Evolutionary conservation across 805 yeast genomes (phyloP), one percentile per base, ranked within the genome.

Genomic region (Allodekkera sacchari): DNA sequence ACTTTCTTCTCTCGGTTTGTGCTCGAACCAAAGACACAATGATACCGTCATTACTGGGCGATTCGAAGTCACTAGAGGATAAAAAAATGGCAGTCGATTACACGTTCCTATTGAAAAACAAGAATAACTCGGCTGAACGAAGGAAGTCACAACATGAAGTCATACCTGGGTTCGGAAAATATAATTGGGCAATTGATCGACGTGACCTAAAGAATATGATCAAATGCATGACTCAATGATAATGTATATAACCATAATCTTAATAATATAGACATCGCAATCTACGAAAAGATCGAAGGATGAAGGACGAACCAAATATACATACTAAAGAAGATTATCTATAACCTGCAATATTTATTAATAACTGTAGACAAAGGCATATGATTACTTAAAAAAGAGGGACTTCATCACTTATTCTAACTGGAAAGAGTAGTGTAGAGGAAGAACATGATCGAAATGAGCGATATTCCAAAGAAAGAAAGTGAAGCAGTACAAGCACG

Each of bases 381-480:
- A n/a, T n/a, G n/a, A n/a, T n/a, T n/a, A n/a, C n/a, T n/a, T n/a
- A n/a, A n/a, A n/a, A n/a, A n/a, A n/a, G n/a, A n/a, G n/a, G n/a
- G n/a, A n/a, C n/a, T n/a, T n/a, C n/a, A n/a, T n/a, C n/a, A n/a
- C n/a, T n/a, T n/a, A 22, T 22, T 16, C 17, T 6, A 25, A 20
- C 24, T 28, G 24, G n/a, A 12, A 13, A 27, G 11, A 22, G 26
- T 11, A 15, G 16, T 13, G 19, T 35, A 42, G 10, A 35, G 11
- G 10, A 39, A 34, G 30, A 33, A 42, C 12, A 41, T 5, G 14
- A 45, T 15, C 4, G 45, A 35, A n/a, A 36, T 38, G 12, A 43
- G n/a, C 6, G 52, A 44, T n/a, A 43, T 15, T 3, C 49, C 47
- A 22, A 45, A 27, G 11, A 46, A 28, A n/a, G 42, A 22, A 13